Percentiles rank a stretch among this genome's conserved stretches.
Evolutionary conservation across 139 green algal species (phyloP).

Genomic region (Chlamydomonas incerta): DNA sequence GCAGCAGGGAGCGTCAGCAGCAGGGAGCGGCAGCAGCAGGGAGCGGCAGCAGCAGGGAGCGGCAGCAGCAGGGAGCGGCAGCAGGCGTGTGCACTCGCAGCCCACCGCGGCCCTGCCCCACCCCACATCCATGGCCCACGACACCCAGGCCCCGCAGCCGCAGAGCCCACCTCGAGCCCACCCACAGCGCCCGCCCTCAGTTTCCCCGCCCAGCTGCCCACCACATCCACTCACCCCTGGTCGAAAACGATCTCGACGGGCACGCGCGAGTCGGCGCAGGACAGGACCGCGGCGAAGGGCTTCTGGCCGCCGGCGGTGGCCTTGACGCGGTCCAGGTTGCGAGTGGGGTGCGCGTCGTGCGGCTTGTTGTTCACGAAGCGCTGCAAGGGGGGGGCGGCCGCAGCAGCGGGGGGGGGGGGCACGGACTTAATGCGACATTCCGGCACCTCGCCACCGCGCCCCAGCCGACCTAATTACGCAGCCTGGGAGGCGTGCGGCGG

Average conservation of each 20-base stretch:
- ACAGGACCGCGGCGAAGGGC: background rate
- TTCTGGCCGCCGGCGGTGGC: background rate
- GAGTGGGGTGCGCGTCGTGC: background rate
- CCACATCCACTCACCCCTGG: background rate
- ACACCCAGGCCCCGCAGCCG: background rate
- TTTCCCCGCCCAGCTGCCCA: background rate
- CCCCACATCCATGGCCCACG: background rate
- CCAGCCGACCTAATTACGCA: background rate
- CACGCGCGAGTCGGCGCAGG: constrained; percentile 2
- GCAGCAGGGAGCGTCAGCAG: background rate
- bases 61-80: background rate
- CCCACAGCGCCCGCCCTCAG: background rate
- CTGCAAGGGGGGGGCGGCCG: background rate
- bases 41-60: background rate
- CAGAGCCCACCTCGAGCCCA: background rate
- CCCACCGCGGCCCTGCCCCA: background rate
- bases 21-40: background rate
- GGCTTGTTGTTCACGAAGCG: constrained; percentile 1
- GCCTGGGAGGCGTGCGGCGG: background rate
- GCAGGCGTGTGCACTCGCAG: background rate
- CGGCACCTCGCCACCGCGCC: background rate
- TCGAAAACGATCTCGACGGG: background rate
- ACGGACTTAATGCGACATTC: background rate
- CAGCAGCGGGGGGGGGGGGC: background rate
- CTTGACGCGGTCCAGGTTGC: constrained; percentile 2